Base-by-base conservation (phyloP, 306 rosid genomes). In the Styphnolobium japonicum region DNA sequence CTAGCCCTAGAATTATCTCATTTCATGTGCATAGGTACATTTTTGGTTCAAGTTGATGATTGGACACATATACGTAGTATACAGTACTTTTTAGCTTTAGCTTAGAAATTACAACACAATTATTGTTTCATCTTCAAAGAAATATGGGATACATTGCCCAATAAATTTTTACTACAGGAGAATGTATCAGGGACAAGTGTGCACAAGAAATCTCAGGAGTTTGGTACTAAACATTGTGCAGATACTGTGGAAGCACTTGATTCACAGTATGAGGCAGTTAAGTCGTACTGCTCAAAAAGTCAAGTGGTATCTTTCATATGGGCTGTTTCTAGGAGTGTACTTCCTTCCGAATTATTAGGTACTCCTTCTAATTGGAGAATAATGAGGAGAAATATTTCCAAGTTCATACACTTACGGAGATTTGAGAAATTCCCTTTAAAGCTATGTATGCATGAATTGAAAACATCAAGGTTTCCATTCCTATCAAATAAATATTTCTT, bases 301-400 rank as follows among this genome's bases (percentile, higher is more conserved):
- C 98, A 94, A 89, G 94, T 94, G 46, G 95, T 86, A 29, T 91
- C 98, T 23, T 94, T 85, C 80, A 79, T 94, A 73, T 94, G 98
- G 98, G 98, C 98, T 74, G 93, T 81, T 78, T 92, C 93, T 80
- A 85, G 95, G 79, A 88, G 94, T 75, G 71, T 94, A 49, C 82
- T 94, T 75, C 97, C 98, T 67, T 69, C 81, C 3, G 95, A 94
- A 58, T 78, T 94, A 81, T 81, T 94, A 48, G 98, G 98, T 27
- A 85, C 89, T 80, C 79, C 90, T 81, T 83, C 85, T 66, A 86
- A 90, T 72, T 88, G 93, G 97, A 92, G 97, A 85, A 85, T 74
- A 73, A 56, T 94, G 83, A 91, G 84, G 65, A 91, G 83, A 88
- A 94, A 91, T 78, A 88, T 94, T 87, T 87, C 75, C 39, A 92